Conservation (phyloP, 2,329 filamentous ascomycete species). For the Aureobasidium melanogenum region DNA sequence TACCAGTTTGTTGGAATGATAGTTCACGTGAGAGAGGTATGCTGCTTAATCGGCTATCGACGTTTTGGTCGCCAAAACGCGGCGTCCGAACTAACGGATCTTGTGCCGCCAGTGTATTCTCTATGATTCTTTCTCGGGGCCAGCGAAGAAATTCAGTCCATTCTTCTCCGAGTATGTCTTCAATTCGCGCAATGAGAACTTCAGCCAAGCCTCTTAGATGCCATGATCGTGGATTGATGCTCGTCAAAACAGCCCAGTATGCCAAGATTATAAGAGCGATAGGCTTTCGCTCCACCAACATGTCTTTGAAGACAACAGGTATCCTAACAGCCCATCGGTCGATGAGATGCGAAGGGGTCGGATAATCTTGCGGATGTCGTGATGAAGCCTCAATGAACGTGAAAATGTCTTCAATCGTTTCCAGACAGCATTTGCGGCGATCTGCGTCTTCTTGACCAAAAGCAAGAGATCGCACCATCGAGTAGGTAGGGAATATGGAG, state of each 20-base stretch:
- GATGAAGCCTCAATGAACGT: neutral
- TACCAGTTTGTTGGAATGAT: neutral
- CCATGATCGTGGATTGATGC: neutral
- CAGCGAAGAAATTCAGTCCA: slow-evolving; percentile 6
- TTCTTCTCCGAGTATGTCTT: neutral
- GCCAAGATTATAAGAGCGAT: slow-evolving; percentile 7
- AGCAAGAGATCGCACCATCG: neutral
- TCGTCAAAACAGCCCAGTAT: slow-evolving; percentile 6
- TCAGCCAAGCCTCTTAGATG: neutral
- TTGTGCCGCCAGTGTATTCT: neutral
- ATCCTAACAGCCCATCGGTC: neutral
- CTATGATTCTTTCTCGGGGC: neutral
- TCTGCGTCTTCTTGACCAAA: slow-evolving; percentile 3
- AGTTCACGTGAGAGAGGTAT: neutral
- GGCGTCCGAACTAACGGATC: neutral
- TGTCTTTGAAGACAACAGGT: neutral
- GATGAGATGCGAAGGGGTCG: neutral
- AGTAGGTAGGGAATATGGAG: neutral
- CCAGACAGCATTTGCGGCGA: neutral
- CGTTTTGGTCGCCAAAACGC: neutral
- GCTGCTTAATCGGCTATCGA: neutral
- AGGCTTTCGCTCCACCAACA: slow-evolving; percentile 1
- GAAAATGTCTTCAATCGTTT: slow-evolving; percentile 3
- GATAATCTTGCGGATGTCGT: neutral
- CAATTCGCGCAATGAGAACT: neutral